phyloP scores from a whole-genome alignment of 768 basidiomycete genomes.

The Amanita pallidorosea region DNA sequence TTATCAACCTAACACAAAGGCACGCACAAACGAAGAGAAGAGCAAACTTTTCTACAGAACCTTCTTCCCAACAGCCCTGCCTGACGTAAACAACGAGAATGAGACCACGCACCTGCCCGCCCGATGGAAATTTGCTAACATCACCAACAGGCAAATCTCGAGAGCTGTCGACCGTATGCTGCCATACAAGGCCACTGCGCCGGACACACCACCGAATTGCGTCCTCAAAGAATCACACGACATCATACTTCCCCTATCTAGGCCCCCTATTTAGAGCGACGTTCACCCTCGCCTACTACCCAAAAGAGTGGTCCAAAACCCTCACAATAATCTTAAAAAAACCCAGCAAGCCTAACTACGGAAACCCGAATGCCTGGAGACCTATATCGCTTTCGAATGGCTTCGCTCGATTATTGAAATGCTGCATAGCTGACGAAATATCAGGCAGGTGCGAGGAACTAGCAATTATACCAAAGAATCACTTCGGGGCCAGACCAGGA shows the following conservation, averaged over 20 bases:
- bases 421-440: constrained; percentile 3
- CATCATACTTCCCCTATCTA: background rate
- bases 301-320: background rate
- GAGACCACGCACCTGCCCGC: background rate
- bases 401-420: background rate
- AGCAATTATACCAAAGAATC: background rate
- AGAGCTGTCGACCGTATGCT: background rate
- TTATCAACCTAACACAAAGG: background rate
- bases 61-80: background rate
- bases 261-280: background rate
- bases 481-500: background rate
- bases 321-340: background rate
- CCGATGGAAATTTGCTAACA: background rate
- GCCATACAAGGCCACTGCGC: background rate
- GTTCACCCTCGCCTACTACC: background rate
- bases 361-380: constrained; percentile 2
- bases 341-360: constrained; percentile 3
- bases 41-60: background rate
- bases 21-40: background rate
- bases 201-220: background rate
- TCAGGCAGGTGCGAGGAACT: background rate
- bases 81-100: too few relatives aligned
- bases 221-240: background rate
- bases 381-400: constrained; percentile 5
- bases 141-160: background rate